phyloP scores from a whole-genome alignment of 257 asterid genomes.

The Fraxinus anomala region DNA sequence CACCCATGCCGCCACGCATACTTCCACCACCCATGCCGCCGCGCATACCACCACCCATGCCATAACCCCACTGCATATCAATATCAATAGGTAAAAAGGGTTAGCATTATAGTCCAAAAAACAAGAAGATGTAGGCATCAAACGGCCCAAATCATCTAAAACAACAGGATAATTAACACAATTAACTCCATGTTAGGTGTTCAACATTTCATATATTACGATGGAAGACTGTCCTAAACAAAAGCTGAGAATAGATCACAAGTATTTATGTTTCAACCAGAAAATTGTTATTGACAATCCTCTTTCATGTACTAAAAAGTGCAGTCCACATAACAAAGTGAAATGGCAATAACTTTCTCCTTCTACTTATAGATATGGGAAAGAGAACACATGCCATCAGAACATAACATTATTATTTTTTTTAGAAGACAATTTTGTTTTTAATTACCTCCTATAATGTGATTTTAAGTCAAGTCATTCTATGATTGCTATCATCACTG shows the following conservation, averaged over 20 bases:
- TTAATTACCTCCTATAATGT: background rate
- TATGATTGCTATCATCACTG: too few species aligned
- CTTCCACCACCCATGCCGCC: slow-evolving; percentile 29
- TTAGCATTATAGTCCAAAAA: slow-evolving; percentile 9
- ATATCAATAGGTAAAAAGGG: slow-evolving; percentile 16
- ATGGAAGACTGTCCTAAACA: background rate
- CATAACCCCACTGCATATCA: slow-evolving; percentile 87
- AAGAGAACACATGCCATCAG: background rate
- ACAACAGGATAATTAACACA: background rate
- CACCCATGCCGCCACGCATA: slow-evolving; percentile 28
- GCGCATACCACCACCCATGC: slow-evolving; percentile 67
- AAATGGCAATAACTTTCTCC: background rate
- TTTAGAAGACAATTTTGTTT: background rate
- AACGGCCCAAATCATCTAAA: background rate
- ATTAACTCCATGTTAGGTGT: background rate
- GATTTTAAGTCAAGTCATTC: background rate
- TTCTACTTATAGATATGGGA: background rate
- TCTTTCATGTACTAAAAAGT: background rate
- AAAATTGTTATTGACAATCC: background rate
- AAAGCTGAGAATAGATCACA: background rate
- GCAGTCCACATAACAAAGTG: background rate
- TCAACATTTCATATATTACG: background rate
- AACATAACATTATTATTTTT: background rate
- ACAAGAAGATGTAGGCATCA: background rate
- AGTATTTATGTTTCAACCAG: background rate